Evolutionary conservation across 768 basidiomycete species (phyloP).

Genomic region (Lactifluus hygrophoroides): DNA sequence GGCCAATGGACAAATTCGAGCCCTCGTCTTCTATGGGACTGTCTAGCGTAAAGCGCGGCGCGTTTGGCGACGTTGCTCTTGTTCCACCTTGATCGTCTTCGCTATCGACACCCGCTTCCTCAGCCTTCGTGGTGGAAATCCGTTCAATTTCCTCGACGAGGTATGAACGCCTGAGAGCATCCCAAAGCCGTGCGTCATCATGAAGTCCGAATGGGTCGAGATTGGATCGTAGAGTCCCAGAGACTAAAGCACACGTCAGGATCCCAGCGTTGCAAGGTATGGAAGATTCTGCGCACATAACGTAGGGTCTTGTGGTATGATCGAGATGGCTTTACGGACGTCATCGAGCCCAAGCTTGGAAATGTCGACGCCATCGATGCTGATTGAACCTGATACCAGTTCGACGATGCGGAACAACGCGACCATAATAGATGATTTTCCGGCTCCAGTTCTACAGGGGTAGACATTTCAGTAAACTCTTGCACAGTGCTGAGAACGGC

Average conservation of each 20-base stretch:
- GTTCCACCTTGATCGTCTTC: conserved; percentile 34
- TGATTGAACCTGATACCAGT: conserved; percentile 61
- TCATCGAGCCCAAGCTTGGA: conserved; percentile 71
- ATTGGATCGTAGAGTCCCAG: conserved; percentile 77
- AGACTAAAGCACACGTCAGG: conserved; percentile 37
- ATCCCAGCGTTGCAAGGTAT: conserved; percentile 29
- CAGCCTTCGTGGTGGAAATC: conserved; percentile 23
- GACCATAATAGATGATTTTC: conserved; percentile 86
- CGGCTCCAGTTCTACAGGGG: conserved; percentile 57
- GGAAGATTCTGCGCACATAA: conserved; percentile 32
- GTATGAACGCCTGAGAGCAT: conserved; percentile 78
- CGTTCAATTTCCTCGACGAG: conserved; percentile 50
- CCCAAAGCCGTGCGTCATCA: conserved; percentile 78
- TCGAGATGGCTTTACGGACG: conserved; percentile 57
- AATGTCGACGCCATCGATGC: conserved; percentile 78
- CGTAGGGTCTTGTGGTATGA: conserved; percentile 76
- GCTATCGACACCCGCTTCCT: conserved; percentile 29
- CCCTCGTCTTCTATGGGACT: conserved; percentile 83
- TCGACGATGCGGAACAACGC: conserved; percentile 84
- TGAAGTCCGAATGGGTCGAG: conserved; percentile 82
- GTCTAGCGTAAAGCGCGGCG: conserved; percentile 67
- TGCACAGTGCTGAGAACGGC: conserved; percentile 11
- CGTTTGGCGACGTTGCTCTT: conserved; percentile 16
- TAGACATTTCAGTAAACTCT: background rate
- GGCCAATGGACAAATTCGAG: conserved; percentile 70